These are phyloP conservation scores for Barnettozyma sucrosica DNA, from an alignment of 805 yeast genomes.

Conservation along the genomic window DNA sequence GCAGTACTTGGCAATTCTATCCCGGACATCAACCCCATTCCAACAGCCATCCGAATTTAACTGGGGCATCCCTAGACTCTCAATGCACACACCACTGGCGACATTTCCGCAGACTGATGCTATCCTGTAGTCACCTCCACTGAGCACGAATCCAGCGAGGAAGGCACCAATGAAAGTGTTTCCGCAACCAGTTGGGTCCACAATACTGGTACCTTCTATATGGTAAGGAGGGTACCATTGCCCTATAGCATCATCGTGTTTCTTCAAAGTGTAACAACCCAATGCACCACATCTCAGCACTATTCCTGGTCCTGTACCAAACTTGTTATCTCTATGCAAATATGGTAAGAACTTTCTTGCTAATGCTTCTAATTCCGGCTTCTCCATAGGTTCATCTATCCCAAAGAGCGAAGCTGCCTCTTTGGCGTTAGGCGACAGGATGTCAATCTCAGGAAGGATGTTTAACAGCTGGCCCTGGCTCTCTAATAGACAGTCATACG, in stretches of 20 bases:
- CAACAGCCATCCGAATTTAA: constrained; percentile 35
- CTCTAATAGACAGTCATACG: constrained; percentile 59
- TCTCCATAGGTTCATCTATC: constrained; percentile 34
- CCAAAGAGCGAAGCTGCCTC: constrained; percentile 71
- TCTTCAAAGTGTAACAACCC: constrained; percentile 52
- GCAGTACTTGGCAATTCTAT: constrained; percentile 40
- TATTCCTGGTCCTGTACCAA: constrained; percentile 33
- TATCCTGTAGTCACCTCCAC: constrained; percentile 40
- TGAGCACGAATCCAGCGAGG: constrained; percentile 50
- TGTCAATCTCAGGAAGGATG: constrained; percentile 42
- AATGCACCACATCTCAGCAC: constrained; percentile 71
- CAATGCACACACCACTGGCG: constrained; percentile 79
- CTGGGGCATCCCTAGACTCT: constrained; percentile 68
- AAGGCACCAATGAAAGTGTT: constrained; percentile 85
- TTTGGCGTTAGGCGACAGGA: constrained; percentile 78
- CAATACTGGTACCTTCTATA: constrained; percentile 38
- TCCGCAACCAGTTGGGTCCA: constrained; percentile 96
- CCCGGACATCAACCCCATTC: constrained; percentile 50
- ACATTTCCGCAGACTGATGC: constrained; percentile 67
- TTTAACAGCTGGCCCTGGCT: constrained; percentile 34
- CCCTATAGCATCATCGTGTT: constrained; percentile 17
- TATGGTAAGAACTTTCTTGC: constrained; percentile 37
- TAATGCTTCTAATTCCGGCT: constrained; percentile 36
- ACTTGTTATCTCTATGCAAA: constrained; percentile 31
- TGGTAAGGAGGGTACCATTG: constrained; percentile 76